Conservation (phyloP, 2,329 filamentous ascomycete species). For the Westerdykella sp. region DNA sequence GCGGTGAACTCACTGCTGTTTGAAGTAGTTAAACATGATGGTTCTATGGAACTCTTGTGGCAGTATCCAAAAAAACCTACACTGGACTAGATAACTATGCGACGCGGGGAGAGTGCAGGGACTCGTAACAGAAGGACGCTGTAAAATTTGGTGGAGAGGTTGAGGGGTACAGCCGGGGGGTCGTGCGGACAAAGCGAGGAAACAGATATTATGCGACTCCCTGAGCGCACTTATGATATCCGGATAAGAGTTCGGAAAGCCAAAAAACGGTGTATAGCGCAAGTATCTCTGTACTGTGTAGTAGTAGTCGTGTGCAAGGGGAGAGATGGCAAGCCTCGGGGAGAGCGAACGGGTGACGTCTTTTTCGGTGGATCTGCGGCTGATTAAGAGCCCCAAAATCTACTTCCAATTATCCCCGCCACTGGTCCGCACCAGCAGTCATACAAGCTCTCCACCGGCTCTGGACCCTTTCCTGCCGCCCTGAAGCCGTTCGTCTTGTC, state of each 20-base stretch:
- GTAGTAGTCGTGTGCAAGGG: neutral
- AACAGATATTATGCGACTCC: constrained; percentile 3
- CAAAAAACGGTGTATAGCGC: too few relatives aligned
- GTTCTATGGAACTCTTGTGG: constrained; percentile 11
- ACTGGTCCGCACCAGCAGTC: too few relatives aligned
- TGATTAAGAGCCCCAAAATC: too few relatives aligned
- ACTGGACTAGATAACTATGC: constrained; percentile 16
- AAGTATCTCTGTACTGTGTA: too few relatives aligned
- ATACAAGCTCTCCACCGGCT: too few relatives aligned
- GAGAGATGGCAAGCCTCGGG: too few relatives aligned
- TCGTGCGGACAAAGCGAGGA: neutral
- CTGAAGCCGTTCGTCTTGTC: too few relatives aligned
- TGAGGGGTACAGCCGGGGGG: constrained; percentile 4
- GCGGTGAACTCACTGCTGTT: constrained; percentile 66
- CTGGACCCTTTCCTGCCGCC: too few relatives aligned
- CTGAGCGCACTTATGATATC: neutral
- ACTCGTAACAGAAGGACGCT: constrained; percentile 22
- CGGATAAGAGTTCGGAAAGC: too few relatives aligned
- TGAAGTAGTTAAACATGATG: constrained; percentile 86
- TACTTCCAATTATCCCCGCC: too few relatives aligned
- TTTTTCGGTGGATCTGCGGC: too few relatives aligned
- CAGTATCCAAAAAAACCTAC: constrained; percentile 29
- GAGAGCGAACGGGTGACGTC: too few relatives aligned
- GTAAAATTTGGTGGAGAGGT: constrained; percentile 20
- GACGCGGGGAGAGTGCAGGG: constrained; percentile 21